Evolutionary conservation across 1,284 basidiomycete genomes (phyloP).

Genomic region (Boletellus deceptivus): DNA sequence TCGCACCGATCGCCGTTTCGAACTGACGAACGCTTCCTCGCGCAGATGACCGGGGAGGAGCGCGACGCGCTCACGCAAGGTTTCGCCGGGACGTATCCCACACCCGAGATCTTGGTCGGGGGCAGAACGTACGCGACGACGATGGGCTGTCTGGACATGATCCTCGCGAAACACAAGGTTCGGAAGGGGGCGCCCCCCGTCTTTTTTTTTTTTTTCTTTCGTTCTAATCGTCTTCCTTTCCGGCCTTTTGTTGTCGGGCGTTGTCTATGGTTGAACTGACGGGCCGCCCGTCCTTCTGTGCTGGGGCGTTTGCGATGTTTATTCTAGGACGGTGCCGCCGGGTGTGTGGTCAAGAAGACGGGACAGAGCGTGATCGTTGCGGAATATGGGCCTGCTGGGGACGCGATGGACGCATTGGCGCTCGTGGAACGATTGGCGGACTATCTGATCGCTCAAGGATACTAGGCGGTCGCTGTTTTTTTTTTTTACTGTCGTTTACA

Average conservation of each 20-base stretch:
- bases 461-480: background rate
- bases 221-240: no score
- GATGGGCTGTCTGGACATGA: constrained; percentile 29
- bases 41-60: constrained; percentile 22
- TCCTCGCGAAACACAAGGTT: constrained; percentile 28
- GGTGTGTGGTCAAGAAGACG: constrained; percentile 82
- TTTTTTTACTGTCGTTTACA: no score
- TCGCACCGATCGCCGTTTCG: no score
- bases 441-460: constrained; percentile 60
- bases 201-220: background rate
- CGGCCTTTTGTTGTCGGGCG: background rate
- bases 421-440: constrained; percentile 79
- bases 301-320: background rate
- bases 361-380: constrained; percentile 84
- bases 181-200: background rate
- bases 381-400: constrained; percentile 50
- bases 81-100: constrained; percentile 18
- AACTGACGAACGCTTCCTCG: background rate
- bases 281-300: no score
- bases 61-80: constrained; percentile 16
- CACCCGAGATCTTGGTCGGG: constrained; percentile 26
- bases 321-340: constrained; percentile 30
- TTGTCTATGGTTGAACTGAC: no score
- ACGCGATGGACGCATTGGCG: constrained; percentile 63
- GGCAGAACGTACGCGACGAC: constrained; percentile 25